Conservation (phyloP, 148 eudicot species). For the Amaranthus cruentus region DNA sequence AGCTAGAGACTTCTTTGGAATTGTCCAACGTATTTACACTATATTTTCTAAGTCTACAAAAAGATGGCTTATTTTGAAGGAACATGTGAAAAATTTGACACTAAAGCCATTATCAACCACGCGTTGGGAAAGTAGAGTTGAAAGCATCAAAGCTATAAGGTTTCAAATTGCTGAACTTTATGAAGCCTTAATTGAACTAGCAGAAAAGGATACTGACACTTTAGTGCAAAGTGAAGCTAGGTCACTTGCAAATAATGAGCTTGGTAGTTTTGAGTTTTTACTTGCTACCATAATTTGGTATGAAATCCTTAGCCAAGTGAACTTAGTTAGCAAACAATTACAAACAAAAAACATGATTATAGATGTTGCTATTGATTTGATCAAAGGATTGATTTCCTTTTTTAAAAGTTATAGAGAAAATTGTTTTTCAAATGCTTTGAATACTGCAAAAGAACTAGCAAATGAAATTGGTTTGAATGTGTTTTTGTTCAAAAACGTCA, state of each 20-base stretch:
- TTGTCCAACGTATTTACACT: no score
- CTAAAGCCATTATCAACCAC: no score
- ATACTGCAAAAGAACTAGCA: neutral
- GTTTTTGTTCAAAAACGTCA: neutral
- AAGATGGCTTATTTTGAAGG: no score
- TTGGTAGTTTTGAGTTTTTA: no score
- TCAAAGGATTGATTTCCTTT: neutral
- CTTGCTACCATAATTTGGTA: no score
- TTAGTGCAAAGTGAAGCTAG: no score
- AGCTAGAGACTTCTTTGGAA: no score
- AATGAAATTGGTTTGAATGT: neutral
- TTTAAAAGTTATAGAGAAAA: neutral
- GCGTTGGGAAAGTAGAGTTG: no score
- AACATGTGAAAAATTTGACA: no score
- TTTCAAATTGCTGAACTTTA: neutral
- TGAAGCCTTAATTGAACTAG: neutral
- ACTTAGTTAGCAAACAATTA: neutral
- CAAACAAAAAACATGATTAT: neutral
- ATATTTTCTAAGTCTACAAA: no score
- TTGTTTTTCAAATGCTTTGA: constrained; percentile 2
- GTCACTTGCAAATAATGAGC: no score
- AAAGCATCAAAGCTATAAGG: neutral
- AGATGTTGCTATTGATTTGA: neutral
- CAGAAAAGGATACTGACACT: neutral
- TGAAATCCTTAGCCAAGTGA: no score